A percentile compares a stretch with the other conserved stretches of the same genome.
These are phyloP conservation scores for Corylus heterophylla DNA, from an alignment of 306 rosid genomes.

Conservation along the genomic window DNA sequence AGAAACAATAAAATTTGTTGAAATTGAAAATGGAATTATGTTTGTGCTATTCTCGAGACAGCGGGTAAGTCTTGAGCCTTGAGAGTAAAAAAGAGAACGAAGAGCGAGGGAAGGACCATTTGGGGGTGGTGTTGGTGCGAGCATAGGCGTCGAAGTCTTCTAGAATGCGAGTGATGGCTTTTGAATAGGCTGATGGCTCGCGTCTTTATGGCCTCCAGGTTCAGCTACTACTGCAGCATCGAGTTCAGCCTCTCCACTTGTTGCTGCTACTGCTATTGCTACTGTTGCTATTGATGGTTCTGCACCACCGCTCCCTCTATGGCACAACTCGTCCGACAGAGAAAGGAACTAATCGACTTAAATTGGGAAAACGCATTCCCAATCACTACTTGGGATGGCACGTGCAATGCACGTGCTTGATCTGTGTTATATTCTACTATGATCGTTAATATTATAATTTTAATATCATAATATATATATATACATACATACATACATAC, in stretches of 20 bases:
- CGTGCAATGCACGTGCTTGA: no score
- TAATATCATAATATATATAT: no score
- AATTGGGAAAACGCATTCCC: no score
- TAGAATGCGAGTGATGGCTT: conserved; percentile 75
- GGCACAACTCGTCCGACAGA: neutral
- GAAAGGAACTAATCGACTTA: neutral
- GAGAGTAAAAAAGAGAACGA: neutral
- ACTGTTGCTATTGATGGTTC: conserved; percentile 5
- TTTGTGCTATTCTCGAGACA: no score
- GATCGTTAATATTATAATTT: no score
- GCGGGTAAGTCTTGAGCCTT: neutral
- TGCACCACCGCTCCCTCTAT: conserved; percentile 49
- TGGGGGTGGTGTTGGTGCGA: conserved; percentile 78
- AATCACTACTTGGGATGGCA: no score
- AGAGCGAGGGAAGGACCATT: conserved; percentile 43
- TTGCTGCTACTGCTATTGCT: conserved; percentile 22
- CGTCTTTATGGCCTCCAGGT: conserved; percentile 75
- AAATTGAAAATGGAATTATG: no score
- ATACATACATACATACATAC: no score
- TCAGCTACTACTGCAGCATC: conserved; percentile 79
- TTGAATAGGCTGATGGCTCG: conserved; percentile 81
- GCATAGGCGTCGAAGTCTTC: conserved; percentile 78
- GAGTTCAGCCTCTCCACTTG: conserved; percentile 66
- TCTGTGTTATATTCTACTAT: no score
- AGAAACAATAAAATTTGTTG: neutral